phyloP scores from a whole-genome alignment of 352 stramenopile genomes.

The Nothophytophthora sp. region DNA sequence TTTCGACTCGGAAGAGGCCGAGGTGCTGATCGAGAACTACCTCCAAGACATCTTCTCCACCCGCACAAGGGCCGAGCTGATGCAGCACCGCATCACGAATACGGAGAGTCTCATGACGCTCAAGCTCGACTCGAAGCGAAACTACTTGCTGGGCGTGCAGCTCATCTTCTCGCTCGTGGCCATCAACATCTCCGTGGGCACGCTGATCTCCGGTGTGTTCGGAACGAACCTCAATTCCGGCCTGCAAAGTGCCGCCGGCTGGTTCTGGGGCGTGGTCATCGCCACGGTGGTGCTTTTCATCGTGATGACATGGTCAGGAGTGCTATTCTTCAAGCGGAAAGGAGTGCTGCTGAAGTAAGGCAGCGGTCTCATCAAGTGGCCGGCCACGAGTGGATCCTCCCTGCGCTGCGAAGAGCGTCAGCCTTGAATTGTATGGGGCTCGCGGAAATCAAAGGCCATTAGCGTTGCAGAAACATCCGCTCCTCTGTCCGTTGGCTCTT shows the following conservation, averaged over 20 bases:
- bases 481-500: too few species aligned
- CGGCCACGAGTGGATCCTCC: too few species aligned
- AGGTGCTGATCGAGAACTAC: conserved; percentile 68
- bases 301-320: conserved; percentile 13
- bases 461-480: too few species aligned
- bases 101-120: conserved; percentile 70
- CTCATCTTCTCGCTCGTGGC: conserved; percentile 34
- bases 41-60: conserved; percentile 78
- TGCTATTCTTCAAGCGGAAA: conserved; percentile 16
- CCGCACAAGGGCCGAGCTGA: conserved; percentile 51
- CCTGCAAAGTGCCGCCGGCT: conserved; percentile 18
- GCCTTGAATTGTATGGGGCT: too few species aligned
- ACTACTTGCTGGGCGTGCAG: conserved; percentile 50
- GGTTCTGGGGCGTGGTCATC: conserved; percentile 39
- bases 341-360: conserved; percentile 30
- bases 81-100: conserved; percentile 68
- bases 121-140: conserved; percentile 71
- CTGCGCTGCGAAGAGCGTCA: too few species aligned
- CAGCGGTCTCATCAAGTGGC: too few species aligned
- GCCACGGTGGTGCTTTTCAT: conserved; percentile 32
- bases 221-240: conserved; percentile 38
- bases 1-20: conserved; percentile 67
- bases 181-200: conserved; percentile 34
- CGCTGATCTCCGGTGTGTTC: conserved; percentile 30
- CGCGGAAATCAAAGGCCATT: too few species aligned